Base-by-base conservation (phyloP, 192 early-diverging fungal species). In the Backusella australiensis region DNA sequence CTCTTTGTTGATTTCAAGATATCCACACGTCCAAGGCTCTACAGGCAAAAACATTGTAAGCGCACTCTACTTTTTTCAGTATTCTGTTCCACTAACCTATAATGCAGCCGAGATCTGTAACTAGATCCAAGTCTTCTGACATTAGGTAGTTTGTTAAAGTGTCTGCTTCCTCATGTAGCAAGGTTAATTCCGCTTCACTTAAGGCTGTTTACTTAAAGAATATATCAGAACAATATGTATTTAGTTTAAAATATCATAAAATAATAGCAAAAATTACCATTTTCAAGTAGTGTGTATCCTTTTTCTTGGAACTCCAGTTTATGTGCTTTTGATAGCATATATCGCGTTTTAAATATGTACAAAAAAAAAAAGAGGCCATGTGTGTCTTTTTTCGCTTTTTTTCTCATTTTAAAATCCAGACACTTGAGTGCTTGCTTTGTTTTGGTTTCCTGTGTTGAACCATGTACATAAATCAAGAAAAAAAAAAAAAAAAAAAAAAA, bases 21-120 rank as follows among this genome's bases (percentile, higher is more conserved):
- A 80, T 19, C 76, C 82, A 75, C 78, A 78, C 17, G 72, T 63
- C 32, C 77, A 73, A 6, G 82, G 78, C 41, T 83, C 82, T 80
- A 49, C 32, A 68, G 15, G 15, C 15, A 14, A n/a, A 49, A 49
- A 7, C 17, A 49, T 6, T 49, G 9, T 49, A 49, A n/a, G 46
- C 0, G 6, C 4, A 36, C 3, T 56, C 21, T 63, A 66, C 19
- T 74, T 29, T 67, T 42, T 26, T 65, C 38, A 12, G 0, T 38
- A 41, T 71, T 76, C 11, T 7, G 6, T 23, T 14, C 6, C 41
- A 67, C 6, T 6, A 72, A 44, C 82, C 82, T 65, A 83, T 68
- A 52, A 83, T 75, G 23, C 82, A 77, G 44, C 82, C 82, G 19
- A 77, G 46, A 68, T 83, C 82, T 9, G 17, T 67, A 15, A 78